A percentile compares a stretch with the other conserved stretches of the same genome.
Evolutionary conservation across 83 land plant species (phyloP).

Genomic region (Diphasiastrum complanatum): DNA sequence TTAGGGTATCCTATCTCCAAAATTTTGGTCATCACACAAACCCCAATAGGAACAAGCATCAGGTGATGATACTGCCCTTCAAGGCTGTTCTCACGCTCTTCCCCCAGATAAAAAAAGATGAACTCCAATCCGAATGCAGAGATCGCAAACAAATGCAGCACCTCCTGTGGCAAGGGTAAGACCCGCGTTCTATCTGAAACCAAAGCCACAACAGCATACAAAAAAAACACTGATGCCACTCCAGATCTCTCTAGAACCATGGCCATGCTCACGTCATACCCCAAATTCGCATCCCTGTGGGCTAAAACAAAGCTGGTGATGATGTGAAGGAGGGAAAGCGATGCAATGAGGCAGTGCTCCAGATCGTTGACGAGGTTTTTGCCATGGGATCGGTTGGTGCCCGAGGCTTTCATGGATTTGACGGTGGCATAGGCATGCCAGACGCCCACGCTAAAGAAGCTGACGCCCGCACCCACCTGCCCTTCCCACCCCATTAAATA

Average conservation of each 20-base stretch:
- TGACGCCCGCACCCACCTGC: no score
- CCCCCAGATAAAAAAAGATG: constrained; percentile 49
- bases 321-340: constrained; percentile 37
- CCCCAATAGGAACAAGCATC: constrained; percentile 53
- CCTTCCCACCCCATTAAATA: no score
- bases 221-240: constrained; percentile 47
- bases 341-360: constrained; percentile 25
- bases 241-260: constrained; percentile 43
- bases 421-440: no score
- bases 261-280: constrained; percentile 34
- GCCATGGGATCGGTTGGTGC: no score
- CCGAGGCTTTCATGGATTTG: no score
- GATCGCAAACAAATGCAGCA: constrained; percentile 35
- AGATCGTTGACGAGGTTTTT: no score
- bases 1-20: constrained; percentile 41
- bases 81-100: constrained; percentile 46
- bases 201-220: constrained; percentile 38
- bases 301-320: constrained; percentile 32
- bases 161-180: constrained; percentile 37
- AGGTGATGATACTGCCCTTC: constrained; percentile 71
- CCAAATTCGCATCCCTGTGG: constrained; percentile 16
- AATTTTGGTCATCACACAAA: constrained; percentile 43
- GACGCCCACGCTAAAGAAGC: no score
- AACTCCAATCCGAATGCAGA: constrained; percentile 62
- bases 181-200: constrained; percentile 23